phyloP scores from a whole-genome alignment of 139 green algal genomes.

The Pleodorina starrii region DNA sequence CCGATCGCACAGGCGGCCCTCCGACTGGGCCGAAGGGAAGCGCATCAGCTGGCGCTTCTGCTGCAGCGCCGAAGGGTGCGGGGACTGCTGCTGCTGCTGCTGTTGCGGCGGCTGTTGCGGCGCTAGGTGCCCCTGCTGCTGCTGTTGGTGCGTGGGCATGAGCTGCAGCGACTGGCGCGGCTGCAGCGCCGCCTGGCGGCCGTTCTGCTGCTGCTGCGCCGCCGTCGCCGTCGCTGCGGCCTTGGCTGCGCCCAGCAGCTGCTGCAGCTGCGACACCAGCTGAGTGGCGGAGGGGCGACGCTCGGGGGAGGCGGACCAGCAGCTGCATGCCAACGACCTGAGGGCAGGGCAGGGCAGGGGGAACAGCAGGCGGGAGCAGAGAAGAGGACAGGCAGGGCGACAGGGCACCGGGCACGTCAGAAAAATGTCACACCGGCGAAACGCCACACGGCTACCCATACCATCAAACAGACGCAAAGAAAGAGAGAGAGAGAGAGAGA shows the following conservation, averaged over 20 bases:
- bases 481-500: too few relatives aligned
- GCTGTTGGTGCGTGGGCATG: neutral
- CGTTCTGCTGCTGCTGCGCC: neutral
- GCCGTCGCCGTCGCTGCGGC: neutral
- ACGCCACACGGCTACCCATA: too few relatives aligned
- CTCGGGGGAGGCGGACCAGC: conserved; percentile 6
- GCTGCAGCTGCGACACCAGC: conserved; percentile 27
- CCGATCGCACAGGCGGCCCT: neutral
- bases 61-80: too few relatives aligned
- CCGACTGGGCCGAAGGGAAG: conserved; percentile 6
- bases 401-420: too few relatives aligned
- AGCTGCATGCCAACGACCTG: conserved; percentile 17
- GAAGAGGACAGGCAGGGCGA: too few relatives aligned
- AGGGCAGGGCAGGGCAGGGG: too few relatives aligned
- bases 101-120: neutral
- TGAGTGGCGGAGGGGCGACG: conserved; percentile 32
- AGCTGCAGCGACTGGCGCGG: neutral
- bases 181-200: neutral
- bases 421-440: too few relatives aligned
- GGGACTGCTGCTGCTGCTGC: neutral
- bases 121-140: too few relatives aligned
- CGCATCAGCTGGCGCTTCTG: neutral
- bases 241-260: conserved; percentile 1
- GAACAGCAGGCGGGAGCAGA: too few relatives aligned
- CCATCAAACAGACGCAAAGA: too few relatives aligned